Conservation (phyloP, 257 asterid genomes). For the Solanum acaule region DNA sequence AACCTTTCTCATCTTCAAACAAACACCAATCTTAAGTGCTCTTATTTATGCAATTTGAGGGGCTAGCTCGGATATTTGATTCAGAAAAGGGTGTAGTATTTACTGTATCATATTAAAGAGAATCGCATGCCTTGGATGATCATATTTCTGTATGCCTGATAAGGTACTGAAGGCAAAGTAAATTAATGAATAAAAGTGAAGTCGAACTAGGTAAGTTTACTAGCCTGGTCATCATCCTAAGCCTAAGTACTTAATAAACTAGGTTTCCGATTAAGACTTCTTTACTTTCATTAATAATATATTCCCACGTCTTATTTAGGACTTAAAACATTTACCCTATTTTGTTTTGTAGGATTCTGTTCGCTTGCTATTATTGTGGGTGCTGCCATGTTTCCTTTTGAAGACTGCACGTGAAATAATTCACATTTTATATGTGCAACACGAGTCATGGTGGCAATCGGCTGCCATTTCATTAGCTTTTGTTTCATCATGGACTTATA, state of each 20-base stretch:
- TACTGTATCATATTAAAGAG: not conserved
- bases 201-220: not conserved
- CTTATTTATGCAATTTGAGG: not conserved
- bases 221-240: not conserved
- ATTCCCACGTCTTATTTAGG: not conserved
- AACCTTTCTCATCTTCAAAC: not conserved
- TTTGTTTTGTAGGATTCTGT: conserved; percentile 47
- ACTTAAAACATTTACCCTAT: not conserved
- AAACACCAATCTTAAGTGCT: not conserved
- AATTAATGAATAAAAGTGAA: not conserved
- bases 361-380: conserved; percentile 50
- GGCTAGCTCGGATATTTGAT: not conserved
- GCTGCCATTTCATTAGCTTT: conserved; percentile 38
- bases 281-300: not conserved
- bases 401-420: conserved; percentile 61
- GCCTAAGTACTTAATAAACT: not conserved
- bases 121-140: not conserved
- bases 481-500: conserved; percentile 54
- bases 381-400: conserved; percentile 49
- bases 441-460: conserved; percentile 62
- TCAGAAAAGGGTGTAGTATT: not conserved
- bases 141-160: not conserved
- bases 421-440: conserved; percentile 46
- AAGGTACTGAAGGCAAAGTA: not conserved
- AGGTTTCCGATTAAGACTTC: not conserved